Evolutionary conservation across 2,329 filamentous ascomycete species (phyloP).

Genomic region (Sporothrix inflata): DNA sequence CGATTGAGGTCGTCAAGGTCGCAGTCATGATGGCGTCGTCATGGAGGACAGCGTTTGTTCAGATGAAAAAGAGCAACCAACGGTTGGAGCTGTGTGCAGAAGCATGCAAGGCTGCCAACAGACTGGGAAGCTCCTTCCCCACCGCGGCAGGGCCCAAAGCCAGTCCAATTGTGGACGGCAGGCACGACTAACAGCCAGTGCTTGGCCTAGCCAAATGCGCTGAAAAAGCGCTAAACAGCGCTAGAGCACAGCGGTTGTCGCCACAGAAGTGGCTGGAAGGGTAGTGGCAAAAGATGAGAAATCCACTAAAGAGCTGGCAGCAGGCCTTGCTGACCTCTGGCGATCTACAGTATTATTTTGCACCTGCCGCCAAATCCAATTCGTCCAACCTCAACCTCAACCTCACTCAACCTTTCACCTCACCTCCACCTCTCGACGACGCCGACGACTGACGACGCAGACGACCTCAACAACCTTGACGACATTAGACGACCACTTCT

Average conservation of each 20-base stretch:
- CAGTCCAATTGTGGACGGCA: neutral
- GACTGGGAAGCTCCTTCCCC: constrained; percentile 9
- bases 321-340: no score
- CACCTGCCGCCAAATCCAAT: neutral
- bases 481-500: neutral
- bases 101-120: constrained; percentile 14
- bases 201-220: neutral
- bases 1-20: neutral
- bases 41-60: neutral
- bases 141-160: neutral
- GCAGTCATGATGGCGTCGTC: neutral
- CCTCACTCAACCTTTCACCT: neutral
- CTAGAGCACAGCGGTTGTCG: neutral
- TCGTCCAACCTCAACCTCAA: constrained; percentile 15
- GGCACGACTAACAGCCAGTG: neutral
- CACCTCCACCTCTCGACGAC: neutral
- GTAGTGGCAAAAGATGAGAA: constrained; percentile 33
- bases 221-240: neutral
- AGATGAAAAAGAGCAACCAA: neutral
- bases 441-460: neutral
- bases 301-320: constrained; percentile 22
- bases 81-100: neutral
- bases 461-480: neutral
- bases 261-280: constrained; percentile 34
- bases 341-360: constrained; percentile 2